Evolutionary conservation across 2,329 filamentous ascomycete species (phyloP).

Genomic region (Dendryphion nanum): DNA sequence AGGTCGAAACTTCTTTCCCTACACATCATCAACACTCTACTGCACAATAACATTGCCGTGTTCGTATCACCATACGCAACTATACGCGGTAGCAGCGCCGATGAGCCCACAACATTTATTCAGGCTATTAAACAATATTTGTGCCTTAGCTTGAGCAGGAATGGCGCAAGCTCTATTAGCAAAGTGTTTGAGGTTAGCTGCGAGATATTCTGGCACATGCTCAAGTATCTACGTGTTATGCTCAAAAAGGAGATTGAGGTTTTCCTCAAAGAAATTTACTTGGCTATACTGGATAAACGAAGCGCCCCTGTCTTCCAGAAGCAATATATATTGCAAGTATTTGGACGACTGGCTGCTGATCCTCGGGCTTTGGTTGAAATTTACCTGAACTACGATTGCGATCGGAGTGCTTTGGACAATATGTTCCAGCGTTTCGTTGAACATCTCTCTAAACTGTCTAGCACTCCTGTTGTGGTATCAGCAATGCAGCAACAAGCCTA

Average conservation of each 20-base stretch:
- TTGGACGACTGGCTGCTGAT: slow-evolving; percentile 81
- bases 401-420: slow-evolving; percentile 87
- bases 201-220: slow-evolving; percentile 97
- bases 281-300: slow-evolving; percentile 84
- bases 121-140: slow-evolving; percentile 97
- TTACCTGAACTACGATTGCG: slow-evolving; percentile 98
- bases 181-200: slow-evolving; percentile 92
- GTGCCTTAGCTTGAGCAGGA: slow-evolving; percentile 89
- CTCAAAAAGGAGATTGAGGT: slow-evolving; percentile 99
- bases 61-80: slow-evolving; percentile 91
- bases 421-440: slow-evolving; percentile 95
- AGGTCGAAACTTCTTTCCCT: slow-evolving; percentile 93
- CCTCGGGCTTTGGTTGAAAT: slow-evolving; percentile 88
- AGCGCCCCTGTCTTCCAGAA: slow-evolving; percentile 89
- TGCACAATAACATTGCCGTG: slow-evolving; percentile 89
- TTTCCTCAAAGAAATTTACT: slow-evolving; percentile 95
- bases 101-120: slow-evolving; percentile 84
- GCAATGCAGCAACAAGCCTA: slow-evolving; percentile 80
- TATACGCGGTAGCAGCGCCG: slow-evolving; percentile 86
- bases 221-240: slow-evolving; percentile 87
- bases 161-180: slow-evolving; percentile 89
- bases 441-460: slow-evolving; percentile 85
- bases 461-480: slow-evolving; percentile 72
- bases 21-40: slow-evolving; percentile 89
- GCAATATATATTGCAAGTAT: slow-evolving; percentile 81